phyloP scores from a whole-genome alignment of 2,329 filamentous ascomycete genomes.

The Ophiostoma montium region DNA sequence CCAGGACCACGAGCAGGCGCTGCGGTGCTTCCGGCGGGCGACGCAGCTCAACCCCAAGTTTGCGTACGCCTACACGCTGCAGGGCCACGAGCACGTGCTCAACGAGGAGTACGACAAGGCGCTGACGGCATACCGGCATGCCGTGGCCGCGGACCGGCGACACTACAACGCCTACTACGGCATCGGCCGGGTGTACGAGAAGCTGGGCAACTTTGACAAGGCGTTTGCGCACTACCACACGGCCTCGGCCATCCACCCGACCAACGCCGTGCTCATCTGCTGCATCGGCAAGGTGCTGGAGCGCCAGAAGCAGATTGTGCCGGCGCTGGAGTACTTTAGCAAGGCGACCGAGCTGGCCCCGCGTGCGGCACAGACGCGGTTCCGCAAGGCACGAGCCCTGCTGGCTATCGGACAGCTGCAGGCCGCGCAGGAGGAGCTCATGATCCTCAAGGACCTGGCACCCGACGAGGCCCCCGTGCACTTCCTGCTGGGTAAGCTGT shows the following conservation, averaged over 20 bases:
- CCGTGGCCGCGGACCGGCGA: constrained; percentile 70
- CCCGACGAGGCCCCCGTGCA: constrained; percentile 94
- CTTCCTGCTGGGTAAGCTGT: constrained; percentile 78
- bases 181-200: constrained; percentile 69
- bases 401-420: constrained; percentile 60
- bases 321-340: constrained; percentile 68
- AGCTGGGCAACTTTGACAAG: constrained; percentile 79
- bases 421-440: constrained; percentile 65
- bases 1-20: constrained; percentile 83
- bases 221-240: constrained; percentile 85
- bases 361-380: constrained; percentile 66
- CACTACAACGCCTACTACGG: constrained; percentile 99
- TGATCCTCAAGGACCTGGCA: constrained; percentile 78
- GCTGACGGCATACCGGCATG: constrained; percentile 70
- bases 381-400: constrained; percentile 82
- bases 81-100: constrained; percentile 87
- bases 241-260: constrained; percentile 80
- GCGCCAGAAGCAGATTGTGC: constrained; percentile 68
- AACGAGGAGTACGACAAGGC: constrained; percentile 98
- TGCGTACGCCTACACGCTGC: constrained; percentile 88
- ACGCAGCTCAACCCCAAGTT: constrained; percentile 83
- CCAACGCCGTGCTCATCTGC: constrained; percentile 82
- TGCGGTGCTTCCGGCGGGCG: constrained; percentile 87
- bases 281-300: constrained; percentile 85
- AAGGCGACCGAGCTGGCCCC: constrained; percentile 74